Conservation (phyloP, 139 green algal species). For the Nannochloris sp. region DNA sequence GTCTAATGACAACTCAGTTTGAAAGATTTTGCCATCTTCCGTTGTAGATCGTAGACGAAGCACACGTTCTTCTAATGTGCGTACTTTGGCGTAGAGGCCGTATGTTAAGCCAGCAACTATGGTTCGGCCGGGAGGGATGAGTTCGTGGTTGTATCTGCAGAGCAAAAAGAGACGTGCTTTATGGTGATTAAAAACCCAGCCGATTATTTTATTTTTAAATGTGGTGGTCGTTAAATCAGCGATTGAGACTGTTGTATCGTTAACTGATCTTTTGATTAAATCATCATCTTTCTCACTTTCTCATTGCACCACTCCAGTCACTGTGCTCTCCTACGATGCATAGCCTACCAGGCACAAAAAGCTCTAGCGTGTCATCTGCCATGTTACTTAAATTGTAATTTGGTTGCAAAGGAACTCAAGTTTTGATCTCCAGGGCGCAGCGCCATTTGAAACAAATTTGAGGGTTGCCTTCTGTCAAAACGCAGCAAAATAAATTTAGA, state of each 20-base stretch:
- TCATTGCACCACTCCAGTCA: slow-evolving; percentile 39
- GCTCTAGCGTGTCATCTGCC: slow-evolving; percentile 14
- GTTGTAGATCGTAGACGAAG: slow-evolving; percentile 22
- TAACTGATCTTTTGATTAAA: too few relatives aligned
- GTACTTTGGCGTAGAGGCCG: slow-evolving; percentile 32
- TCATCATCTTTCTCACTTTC: slow-evolving; percentile 3
- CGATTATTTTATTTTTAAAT: too few relatives aligned
- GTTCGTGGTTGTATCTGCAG: slow-evolving; percentile 15
- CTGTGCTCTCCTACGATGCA: slow-evolving; percentile 69
- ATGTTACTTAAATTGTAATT: not conserved
- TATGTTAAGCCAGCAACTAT: slow-evolving; percentile 59
- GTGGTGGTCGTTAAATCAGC: too few relatives aligned
- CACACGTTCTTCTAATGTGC: not conserved
- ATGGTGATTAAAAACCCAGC: too few relatives aligned
- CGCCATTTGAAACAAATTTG: too few relatives aligned
- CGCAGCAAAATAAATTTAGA: too few relatives aligned
- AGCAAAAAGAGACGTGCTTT: not conserved
- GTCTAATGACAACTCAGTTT: slow-evolving; percentile 14
- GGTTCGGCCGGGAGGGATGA: slow-evolving; percentile 30
- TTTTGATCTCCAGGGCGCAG: too few relatives aligned
- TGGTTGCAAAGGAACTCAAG: slow-evolving; percentile 63
- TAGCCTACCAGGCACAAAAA: slow-evolving; percentile 59
- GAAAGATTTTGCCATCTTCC: slow-evolving; percentile 6
- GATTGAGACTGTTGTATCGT: too few relatives aligned
- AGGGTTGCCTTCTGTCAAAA: too few relatives aligned